A percentile compares a stretch with the other conserved stretches of the same genome.
Evolutionary conservation across 2,329 filamentous ascomycete species (phyloP).

Genomic region (Malbranchea zuffiana): DNA sequence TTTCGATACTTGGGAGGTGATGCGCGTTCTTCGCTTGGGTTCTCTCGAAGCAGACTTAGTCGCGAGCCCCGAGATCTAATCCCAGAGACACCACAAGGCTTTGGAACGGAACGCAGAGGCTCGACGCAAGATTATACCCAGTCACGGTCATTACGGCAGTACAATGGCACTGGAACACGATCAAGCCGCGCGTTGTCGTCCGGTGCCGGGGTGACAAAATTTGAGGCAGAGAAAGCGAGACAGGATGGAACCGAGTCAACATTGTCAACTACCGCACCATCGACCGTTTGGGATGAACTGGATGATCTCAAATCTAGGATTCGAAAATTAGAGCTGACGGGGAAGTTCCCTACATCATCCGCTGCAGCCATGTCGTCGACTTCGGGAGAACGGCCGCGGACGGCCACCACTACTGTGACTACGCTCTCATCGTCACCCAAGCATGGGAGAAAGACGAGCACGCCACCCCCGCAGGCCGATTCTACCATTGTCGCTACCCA

Average conservation of each 20-base stretch:
- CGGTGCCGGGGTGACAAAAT: slow-evolving; percentile 24
- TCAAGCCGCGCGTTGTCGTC: slow-evolving; percentile 27
- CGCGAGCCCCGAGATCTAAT: slow-evolving; percentile 28
- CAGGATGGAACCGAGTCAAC: slow-evolving; percentile 72
- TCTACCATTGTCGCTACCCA: slow-evolving; percentile 41
- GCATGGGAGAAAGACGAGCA: slow-evolving; percentile 46
- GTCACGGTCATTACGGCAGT: slow-evolving; percentile 25
- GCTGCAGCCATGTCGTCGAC: slow-evolving; percentile 65
- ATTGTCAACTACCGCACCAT: slow-evolving; percentile 75
- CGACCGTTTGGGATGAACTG: slow-evolving; percentile 94
- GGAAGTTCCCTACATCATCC: slow-evolving; percentile 73
- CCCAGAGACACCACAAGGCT: slow-evolving; percentile 22
- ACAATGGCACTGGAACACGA: slow-evolving; percentile 26
- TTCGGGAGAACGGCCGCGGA: slow-evolving; percentile 72
- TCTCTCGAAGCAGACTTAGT: slow-evolving; percentile 28
- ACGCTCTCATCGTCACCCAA: slow-evolving; percentile 86
- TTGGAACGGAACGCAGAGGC: slow-evolving; percentile 13
- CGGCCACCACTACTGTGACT: slow-evolving; percentile 81
- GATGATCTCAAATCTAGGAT: slow-evolving; percentile 93
- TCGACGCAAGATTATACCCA: slow-evolving; percentile 13
- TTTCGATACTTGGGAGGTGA: slow-evolving; percentile 26
- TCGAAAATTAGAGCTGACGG: slow-evolving; percentile 76
- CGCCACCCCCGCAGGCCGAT: slow-evolving; percentile 22
- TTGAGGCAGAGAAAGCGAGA: slow-evolving; percentile 25
- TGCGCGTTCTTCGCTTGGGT: slow-evolving; percentile 28